Evolutionary conservation across 129 eudicot genomes (phyloP), one percentile per base, ranked within the genome.

Genomic region (Helianthus annuus): DNA sequence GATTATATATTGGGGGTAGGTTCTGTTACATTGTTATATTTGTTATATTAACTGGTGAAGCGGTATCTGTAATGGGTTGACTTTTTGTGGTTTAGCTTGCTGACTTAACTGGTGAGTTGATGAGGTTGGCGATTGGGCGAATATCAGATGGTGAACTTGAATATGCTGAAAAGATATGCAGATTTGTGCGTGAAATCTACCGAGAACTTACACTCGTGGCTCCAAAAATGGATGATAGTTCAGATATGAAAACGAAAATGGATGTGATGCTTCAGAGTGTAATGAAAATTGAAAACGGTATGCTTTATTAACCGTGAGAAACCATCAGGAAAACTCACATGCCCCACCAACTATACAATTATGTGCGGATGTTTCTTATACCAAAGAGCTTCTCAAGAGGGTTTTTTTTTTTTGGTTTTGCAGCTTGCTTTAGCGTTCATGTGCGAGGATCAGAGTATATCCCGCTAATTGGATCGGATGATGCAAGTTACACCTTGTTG

Each of bases 211-310:
- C 86, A 0, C 86, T 94, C 62, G 80, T 90, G 78, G 93, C 90
- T 17, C 96, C 99, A 8, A 38, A 74, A 54, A 88, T 94, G 96
- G 99, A 90, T 65, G 93, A 90, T 19, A 79, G 73, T 78, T 80
- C 83, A 42, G 99, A 94, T 54, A 94, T 94, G 96, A 90, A 79
- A 82, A n/a, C 82, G 14, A 94, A 94, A 82, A 94, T 94, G 99
- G 99, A 94, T 24, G 73, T 69, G 2, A 89, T 94, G 98, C 98
- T 94, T 55, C 98, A 94, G 58, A 94, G 97, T 46, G 96, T 94
- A 5, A 88, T 87, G 91, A 94, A 94, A 77, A 94, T 94, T 78
- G 99, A 94, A 78, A 90, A 90, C 32, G 99, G 99, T 94, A 89
- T 62, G 76, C 3, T 53, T 14, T 19, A 38, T 38, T 24, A 69